Evolutionary conservation across 441 rosid genomes (phyloP).

Genomic region (Omphalea diandra): DNA sequence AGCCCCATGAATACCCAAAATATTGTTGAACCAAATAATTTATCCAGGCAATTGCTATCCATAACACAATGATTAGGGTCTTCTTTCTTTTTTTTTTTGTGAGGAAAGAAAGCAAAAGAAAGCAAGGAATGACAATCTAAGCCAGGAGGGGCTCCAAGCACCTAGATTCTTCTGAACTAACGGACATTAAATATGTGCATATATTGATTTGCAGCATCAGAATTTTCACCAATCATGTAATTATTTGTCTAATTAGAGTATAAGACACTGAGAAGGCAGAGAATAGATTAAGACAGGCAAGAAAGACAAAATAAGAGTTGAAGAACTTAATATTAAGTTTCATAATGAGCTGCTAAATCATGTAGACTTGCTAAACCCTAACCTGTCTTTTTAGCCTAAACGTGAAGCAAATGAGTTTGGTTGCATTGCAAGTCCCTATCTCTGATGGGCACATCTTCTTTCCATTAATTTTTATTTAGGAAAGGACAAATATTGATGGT

Average conservation of each 20-base stretch:
- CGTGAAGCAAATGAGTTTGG: neutral
- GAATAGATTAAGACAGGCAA: neutral
- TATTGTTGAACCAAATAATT: constrained; percentile 8
- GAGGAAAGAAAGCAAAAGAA: neutral
- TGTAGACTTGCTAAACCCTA: neutral
- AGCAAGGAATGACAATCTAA: neutral
- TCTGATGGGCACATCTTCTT: no score
- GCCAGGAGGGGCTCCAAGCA: neutral
- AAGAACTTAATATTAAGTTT: neutral
- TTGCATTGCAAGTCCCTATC: neutral
- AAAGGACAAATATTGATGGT: neutral
- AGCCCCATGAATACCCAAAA: constrained; percentile 22
- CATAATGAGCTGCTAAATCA: neutral
- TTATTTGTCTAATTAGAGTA: no score
- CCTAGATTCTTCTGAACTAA: neutral
- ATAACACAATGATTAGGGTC: neutral
- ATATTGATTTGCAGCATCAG: neutral
- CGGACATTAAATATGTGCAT: neutral
- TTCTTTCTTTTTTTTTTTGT: neutral
- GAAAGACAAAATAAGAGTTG: constrained; percentile 3
- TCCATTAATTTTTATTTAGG: neutral
- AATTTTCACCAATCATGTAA: neutral
- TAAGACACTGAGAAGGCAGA: neutral
- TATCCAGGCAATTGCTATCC: constrained; percentile 18
- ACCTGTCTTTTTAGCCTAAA: neutral